Percentiles rank a stretch among this genome's conserved stretches.
These are phyloP conservation scores for Emmonsia crescens DNA, from an alignment of 2,329 filamentous ascomycete genomes.

Conservation along the genomic window DNA sequence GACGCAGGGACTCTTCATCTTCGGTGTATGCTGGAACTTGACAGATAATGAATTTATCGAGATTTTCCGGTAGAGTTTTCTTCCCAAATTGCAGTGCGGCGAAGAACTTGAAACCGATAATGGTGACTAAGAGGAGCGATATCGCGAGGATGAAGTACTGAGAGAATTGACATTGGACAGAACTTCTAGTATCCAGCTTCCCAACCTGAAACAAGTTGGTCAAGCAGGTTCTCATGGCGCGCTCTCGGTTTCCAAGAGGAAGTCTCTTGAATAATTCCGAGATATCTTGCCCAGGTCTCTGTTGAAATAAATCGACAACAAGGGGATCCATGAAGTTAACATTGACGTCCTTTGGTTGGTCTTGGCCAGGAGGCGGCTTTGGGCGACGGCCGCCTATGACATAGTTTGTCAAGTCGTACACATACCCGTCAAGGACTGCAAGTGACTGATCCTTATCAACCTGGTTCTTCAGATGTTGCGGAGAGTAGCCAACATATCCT, in stretches of 20 bases:
- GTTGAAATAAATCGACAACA: conserved; percentile 67
- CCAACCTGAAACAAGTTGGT: conserved; percentile 94
- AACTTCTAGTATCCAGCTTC: conserved; percentile 83
- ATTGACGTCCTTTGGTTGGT: conserved; percentile 40
- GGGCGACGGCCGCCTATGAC: conserved; percentile 61
- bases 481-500: conserved; percentile 74
- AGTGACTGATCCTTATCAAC: conserved; percentile 56
- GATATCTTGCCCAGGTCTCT: conserved; percentile 65
- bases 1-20: conserved; percentile 91
- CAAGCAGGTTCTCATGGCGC: conserved; percentile 69
- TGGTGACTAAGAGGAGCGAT: conserved; percentile 63
- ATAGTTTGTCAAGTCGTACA: conserved; percentile 89
- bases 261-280: conserved; percentile 73
- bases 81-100: conserved; percentile 87
- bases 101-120: conserved; percentile 93
- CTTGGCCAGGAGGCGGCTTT: conserved; percentile 44
- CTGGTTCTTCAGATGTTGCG: conserved; percentile 63
- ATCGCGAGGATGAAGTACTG: conserved; percentile 82
- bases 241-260: conserved; percentile 38
- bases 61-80: conserved; percentile 86
- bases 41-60: conserved; percentile 97
- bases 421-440: conserved; percentile 63
- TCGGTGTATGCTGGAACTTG: conserved; percentile 97
- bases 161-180: conserved; percentile 71
- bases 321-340: conserved; percentile 70